These are phyloP conservation scores for Cordia subcordata DNA, from an alignment of 257 asterid genomes.

Conservation along the genomic window DNA sequence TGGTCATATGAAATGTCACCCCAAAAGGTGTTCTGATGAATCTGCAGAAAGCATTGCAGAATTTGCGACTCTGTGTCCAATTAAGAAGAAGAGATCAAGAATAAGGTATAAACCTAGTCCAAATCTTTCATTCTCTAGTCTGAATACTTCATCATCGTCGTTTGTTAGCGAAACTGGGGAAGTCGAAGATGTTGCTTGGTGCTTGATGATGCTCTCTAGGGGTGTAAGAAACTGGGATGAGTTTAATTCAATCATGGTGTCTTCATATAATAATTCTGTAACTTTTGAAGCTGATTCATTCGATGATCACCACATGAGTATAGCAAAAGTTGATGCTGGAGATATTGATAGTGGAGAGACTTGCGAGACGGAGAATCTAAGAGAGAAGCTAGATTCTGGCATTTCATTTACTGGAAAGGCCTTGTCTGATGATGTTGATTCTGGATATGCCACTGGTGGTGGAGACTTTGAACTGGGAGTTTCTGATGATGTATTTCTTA, in stretches of 20 bases:
- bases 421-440: conserved; percentile 16
- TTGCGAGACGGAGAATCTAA: conserved; percentile 3
- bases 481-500: conserved; percentile 17
- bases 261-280: conserved; percentile 22
- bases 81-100: conserved; percentile 60
- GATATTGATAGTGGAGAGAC: conserved; percentile 10
- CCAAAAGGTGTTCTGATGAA: conserved; percentile 42
- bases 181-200: conserved; percentile 46
- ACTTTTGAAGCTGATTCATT: conserved; percentile 30
- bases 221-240: conserved; percentile 31
- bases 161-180: conserved; percentile 35
- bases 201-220: conserved; percentile 69
- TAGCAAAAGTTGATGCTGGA: conserved; percentile 14
- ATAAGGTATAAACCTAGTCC: conserved; percentile 40
- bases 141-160: conserved; percentile 20
- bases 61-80: conserved; percentile 37
- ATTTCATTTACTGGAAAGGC: conserved; percentile 9
- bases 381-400: conserved; percentile 13
- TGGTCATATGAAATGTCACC: conserved; percentile 87
- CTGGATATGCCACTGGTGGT: conserved; percentile 12
- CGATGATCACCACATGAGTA: conserved; percentile 8
- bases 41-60: conserved; percentile 36
- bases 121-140: conserved; percentile 25
- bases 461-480: conserved; percentile 15
- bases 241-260: conserved; percentile 13